These are phyloP conservation scores for Phialophora chinensis DNA, from an alignment of 2,329 filamentous ascomycete genomes.

Conservation along the genomic window DNA sequence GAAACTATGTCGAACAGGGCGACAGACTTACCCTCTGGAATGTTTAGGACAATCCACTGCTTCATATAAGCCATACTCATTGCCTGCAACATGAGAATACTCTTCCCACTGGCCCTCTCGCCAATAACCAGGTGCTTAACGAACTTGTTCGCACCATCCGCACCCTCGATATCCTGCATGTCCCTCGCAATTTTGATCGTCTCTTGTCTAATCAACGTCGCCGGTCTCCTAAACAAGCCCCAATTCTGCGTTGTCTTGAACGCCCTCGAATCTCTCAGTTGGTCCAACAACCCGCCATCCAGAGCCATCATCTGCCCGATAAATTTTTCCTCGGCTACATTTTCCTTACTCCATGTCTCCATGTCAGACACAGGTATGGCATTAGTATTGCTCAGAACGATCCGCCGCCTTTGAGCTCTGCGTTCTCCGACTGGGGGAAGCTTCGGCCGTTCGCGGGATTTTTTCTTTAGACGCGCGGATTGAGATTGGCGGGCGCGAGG, in stretches of 20 bases:
- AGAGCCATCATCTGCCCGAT: conserved; percentile 71
- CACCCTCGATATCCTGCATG: conserved; percentile 62
- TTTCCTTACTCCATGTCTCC: conserved; percentile 62
- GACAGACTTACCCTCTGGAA: conserved; percentile 78
- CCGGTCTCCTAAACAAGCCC: conserved; percentile 82
- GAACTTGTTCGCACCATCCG: conserved; percentile 45
- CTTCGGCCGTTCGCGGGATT: conserved; percentile 52
- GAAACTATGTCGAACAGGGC: conserved; percentile 30
- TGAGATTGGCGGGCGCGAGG: conserved; percentile 40
- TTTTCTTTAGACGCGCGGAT: conserved; percentile 55
- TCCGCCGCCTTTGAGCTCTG: conserved; percentile 83
- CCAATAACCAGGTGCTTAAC: conserved; percentile 72
- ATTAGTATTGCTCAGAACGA: conserved; percentile 93
- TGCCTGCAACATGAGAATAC: conserved; percentile 80
- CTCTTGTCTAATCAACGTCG: conserved; percentile 77
- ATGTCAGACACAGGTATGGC: conserved; percentile 78
- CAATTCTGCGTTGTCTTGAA: conserved; percentile 92
- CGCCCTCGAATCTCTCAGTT: conserved; percentile 80
- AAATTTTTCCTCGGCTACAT: conserved; percentile 61
- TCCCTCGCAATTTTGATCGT: conserved; percentile 72
- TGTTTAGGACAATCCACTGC: conserved; percentile 84
- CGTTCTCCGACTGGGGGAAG: conserved; percentile 77
- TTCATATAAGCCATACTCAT: conserved; percentile 81
- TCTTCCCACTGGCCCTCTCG: conserved; percentile 80
- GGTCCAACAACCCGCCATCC: conserved; percentile 73